Evolutionary conservation across 805 yeast genomes (phyloP).

Genomic region (Zygoascus flipseniorum): DNA sequence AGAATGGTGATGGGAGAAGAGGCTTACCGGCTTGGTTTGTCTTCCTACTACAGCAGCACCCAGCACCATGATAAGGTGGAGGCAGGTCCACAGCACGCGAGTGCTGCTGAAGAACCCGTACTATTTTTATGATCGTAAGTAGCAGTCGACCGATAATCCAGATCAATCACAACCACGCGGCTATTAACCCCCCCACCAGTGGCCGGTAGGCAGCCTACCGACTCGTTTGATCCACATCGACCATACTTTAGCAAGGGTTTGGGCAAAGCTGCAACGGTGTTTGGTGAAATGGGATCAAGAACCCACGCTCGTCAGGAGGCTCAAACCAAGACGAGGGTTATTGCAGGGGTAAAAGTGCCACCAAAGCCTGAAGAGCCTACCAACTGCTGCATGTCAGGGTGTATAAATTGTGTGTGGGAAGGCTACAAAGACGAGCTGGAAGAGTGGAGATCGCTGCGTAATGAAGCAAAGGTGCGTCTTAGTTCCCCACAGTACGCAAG

Average conservation of each 20-base stretch:
- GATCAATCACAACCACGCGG: neutral
- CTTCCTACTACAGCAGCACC: neutral
- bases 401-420: slow-evolving; percentile 97
- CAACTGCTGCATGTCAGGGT: slow-evolving; percentile 96
- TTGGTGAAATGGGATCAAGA: slow-evolving; percentile 28
- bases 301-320: slow-evolving; percentile 26
- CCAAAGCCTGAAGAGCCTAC: slow-evolving; percentile 84
- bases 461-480: slow-evolving; percentile 48
- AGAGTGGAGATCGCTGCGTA: slow-evolving; percentile 63
- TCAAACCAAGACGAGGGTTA: slow-evolving; percentile 25
- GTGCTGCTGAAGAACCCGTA: slow-evolving; percentile 16
- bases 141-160: neutral
- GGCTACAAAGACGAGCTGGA: slow-evolving; percentile 77
- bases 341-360: slow-evolving; percentile 71
- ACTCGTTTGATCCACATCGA: neutral
- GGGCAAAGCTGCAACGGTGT: slow-evolving; percentile 17
- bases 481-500: slow-evolving; percentile 25
- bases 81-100: slow-evolving; percentile 4
- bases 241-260: slow-evolving; percentile 12
- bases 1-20: neutral
- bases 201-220: slow-evolving; percentile 15
- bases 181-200: slow-evolving; percentile 4
- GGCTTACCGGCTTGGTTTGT: neutral
- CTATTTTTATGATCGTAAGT: slow-evolving; percentile 20
- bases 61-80: neutral